Percentiles rank a stretch among this genome's conserved stretches.
phyloP scores from a whole-genome alignment of 257 asterid genomes.

The Plantago elongata region DNA sequence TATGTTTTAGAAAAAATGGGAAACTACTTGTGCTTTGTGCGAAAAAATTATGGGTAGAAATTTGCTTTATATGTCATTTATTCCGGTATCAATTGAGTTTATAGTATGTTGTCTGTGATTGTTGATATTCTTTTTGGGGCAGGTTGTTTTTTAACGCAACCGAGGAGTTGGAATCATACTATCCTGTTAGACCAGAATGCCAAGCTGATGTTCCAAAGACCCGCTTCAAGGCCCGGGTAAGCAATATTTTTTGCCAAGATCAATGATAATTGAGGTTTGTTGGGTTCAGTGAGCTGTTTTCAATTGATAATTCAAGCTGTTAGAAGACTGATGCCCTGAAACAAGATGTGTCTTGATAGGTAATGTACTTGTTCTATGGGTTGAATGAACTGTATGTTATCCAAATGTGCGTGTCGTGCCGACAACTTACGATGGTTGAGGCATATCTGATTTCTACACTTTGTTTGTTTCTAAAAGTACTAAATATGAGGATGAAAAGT shows the following conservation, averaged over 20 bases:
- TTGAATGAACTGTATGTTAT: neutral
- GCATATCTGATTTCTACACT: too few relatives aligned
- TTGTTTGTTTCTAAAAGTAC: too few relatives aligned
- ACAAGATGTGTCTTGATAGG: too few relatives aligned
- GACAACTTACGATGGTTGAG: too few relatives aligned
- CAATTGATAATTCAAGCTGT: neutral
- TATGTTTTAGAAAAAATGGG: constrained; percentile 19
- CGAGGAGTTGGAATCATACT: constrained; percentile 75
- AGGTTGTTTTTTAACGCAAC: constrained; percentile 49
- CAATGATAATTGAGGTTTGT: constrained; percentile 9
- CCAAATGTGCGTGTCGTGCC: too few relatives aligned
- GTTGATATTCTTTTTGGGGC: constrained; percentile 16
- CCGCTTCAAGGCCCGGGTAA: constrained; percentile 82
- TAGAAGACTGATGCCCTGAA: neutral
- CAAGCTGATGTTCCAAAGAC: constrained; percentile 77
- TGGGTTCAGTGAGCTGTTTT: neutral
- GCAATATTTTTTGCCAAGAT: constrained; percentile 10
- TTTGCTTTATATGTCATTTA: neutral
- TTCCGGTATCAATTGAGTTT: too few relatives aligned
- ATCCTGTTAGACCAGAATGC: constrained; percentile 80
- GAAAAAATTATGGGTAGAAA: constrained; percentile 27
- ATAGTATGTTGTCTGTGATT: neutral
- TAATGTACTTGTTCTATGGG: too few relatives aligned
- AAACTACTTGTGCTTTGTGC: constrained; percentile 20
- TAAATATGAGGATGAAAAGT: too few relatives aligned